These are phyloP conservation scores for Blastobotrys niveus DNA, from an alignment of 1,139 yeast genomes.

Conservation along the genomic window DNA sequence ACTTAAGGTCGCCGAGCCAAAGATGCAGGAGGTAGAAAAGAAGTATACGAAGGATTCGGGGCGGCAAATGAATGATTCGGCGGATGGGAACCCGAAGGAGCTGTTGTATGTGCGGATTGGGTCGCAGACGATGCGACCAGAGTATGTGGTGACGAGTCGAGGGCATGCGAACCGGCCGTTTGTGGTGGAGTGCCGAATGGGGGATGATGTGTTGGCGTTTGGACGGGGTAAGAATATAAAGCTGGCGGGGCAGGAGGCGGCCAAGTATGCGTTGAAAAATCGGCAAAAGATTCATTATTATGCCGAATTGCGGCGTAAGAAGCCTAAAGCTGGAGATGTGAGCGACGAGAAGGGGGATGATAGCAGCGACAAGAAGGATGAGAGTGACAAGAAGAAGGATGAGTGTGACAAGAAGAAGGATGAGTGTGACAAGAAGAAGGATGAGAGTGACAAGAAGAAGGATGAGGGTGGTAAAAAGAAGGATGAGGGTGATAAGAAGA, in stretches of 20 bases:
- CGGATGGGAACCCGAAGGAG: slow-evolving; percentile 61
- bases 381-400: slow-evolving; percentile 47
- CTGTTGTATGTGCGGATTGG: slow-evolving; percentile 77
- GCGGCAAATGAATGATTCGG: slow-evolving; percentile 25
- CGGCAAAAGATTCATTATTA: slow-evolving; percentile 58
- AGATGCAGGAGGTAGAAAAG: slow-evolving; percentile 23
- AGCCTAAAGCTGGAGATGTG: no score
- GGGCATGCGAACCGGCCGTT: slow-evolving; percentile 46
- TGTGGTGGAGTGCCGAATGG: slow-evolving; percentile 62
- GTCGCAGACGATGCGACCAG: slow-evolving; percentile 60
- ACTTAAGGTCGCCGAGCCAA: slow-evolving; percentile 46
- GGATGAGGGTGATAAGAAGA: no score
- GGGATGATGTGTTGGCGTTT: slow-evolving; percentile 45
- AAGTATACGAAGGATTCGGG: slow-evolving; percentile 31
- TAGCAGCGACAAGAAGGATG: no score
- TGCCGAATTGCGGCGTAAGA: slow-evolving; percentile 51
- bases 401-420: slow-evolving; percentile 65
- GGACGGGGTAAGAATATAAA: slow-evolving; percentile 56
- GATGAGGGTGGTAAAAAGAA: no score
- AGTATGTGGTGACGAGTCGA: slow-evolving; percentile 52
- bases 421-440: slow-evolving; percentile 84
- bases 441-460: no score
- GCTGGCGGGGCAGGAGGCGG: slow-evolving; percentile 68
- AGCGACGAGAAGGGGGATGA: no score
- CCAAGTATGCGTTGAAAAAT: slow-evolving; percentile 60